phyloP scores from a whole-genome alignment of 176 grass and related monocot genomes.

The Microstegium vimineum region DNA sequence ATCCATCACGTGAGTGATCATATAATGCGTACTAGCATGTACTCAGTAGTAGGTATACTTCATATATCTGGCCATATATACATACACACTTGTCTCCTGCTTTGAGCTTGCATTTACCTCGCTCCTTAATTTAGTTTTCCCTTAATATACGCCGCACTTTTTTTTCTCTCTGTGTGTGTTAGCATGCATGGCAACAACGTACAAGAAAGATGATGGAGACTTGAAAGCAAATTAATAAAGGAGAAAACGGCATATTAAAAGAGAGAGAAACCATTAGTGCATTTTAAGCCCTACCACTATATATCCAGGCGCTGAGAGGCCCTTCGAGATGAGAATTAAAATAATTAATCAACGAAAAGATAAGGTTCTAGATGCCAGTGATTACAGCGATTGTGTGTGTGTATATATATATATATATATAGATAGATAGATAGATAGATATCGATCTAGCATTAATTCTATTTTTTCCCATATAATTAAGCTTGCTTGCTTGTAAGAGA shows the following conservation, averaged over 20 bases:
- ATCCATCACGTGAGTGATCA: too few species aligned
- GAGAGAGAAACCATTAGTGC: background rate
- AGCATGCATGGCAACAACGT: background rate
- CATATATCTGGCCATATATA: too few species aligned
- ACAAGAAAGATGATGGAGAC: background rate
- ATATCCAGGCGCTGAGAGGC: background rate
- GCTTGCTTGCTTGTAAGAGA: background rate
- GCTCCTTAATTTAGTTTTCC: background rate
- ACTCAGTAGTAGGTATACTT: too few species aligned
- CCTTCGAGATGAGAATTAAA: background rate
- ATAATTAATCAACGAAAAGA: background rate
- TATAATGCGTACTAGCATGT: too few species aligned
- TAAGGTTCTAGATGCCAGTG: background rate
- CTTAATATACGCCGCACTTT: too few species aligned
- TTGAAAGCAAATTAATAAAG: conserved; percentile 8
- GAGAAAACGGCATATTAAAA: background rate
- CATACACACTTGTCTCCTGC: background rate
- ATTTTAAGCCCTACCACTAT: background rate
- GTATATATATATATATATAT: background rate
- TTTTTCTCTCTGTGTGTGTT: background rate
- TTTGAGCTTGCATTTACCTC: background rate
- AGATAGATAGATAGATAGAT: too few species aligned
- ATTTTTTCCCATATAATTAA: too few species aligned
- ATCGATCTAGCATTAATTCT: too few species aligned
- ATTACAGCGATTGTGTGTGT: too few species aligned